These are phyloP conservation scores for Gracilaria gracilis DNA, from an alignment of 23 red algal genomes.

Conservation along the genomic window DNA sequence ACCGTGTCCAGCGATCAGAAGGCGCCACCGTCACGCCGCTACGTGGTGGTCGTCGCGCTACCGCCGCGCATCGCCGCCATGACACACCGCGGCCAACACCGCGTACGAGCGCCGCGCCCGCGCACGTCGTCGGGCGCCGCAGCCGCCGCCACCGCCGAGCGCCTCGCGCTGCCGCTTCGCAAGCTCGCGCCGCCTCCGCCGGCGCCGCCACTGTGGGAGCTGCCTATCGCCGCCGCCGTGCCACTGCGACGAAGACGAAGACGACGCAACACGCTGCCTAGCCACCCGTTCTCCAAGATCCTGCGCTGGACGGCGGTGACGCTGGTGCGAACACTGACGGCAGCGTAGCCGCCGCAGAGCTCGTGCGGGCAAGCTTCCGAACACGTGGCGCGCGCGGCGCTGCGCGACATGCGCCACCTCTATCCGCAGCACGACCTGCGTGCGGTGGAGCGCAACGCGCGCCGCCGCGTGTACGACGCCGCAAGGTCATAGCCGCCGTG, in stretches of 20 bases:
- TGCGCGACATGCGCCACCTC: slow-evolving; percentile 17
- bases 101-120: slow-evolving; percentile 3
- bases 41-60: too few species aligned
- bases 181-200: neutral
- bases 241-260: neutral
- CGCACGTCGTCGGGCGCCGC: neutral
- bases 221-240: neutral
- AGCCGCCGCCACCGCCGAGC: neutral
- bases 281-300: slow-evolving; percentile 38
- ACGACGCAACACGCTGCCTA: neutral
- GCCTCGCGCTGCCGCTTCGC: neutral
- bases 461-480: slow-evolving; percentile 97
- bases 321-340: slow-evolving; percentile 17
- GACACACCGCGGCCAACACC: slow-evolving; percentile 3
- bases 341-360: neutral
- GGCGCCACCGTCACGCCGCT: neutral
- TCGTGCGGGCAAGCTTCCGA: slow-evolving; percentile 20
- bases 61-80: neutral
- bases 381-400: slow-evolving; percentile 37
- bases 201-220: neutral
- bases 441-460: slow-evolving; percentile 81
- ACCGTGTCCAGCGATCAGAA: too few species aligned
- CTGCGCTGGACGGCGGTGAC: slow-evolving; percentile 62
- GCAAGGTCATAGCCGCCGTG: slow-evolving; percentile 90
- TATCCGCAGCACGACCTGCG: slow-evolving; percentile 29